Evolutionary conservation across 106 monocot genomes (phyloP).

Genomic region (Platanthera zijinensis): DNA sequence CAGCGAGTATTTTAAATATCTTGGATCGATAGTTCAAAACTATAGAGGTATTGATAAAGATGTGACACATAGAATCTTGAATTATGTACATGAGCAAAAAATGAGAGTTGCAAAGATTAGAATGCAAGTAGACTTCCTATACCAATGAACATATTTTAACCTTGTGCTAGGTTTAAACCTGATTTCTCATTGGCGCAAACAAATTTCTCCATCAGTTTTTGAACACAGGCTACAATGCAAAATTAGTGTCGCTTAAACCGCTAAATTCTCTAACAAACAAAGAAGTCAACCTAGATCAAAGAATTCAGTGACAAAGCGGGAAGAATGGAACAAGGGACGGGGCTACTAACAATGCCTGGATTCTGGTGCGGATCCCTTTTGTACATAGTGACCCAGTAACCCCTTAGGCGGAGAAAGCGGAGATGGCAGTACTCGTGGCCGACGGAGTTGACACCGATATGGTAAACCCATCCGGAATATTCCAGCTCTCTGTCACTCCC

Average conservation of each 20-base stretch:
- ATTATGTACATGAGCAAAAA: too few relatives aligned
- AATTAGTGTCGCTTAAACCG: neutral
- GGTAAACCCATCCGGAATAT: conserved; percentile 85
- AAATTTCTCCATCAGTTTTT: neutral
- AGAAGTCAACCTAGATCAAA: neutral
- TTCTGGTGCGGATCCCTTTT: conserved; percentile 68
- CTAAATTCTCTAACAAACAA: neutral
- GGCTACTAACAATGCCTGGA: conserved; percentile 47
- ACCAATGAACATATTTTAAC: too few relatives aligned
- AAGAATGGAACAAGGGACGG: neutral
- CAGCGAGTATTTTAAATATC: too few relatives aligned
- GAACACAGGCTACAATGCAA: neutral
- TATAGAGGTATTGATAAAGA: too few relatives aligned
- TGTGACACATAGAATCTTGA: too few relatives aligned
- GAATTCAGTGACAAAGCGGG: neutral
- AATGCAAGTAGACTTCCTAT: too few relatives aligned
- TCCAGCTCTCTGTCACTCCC: conserved; percentile 20
- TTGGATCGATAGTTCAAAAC: too few relatives aligned
- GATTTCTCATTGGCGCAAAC: neutral
- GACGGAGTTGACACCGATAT: conserved; percentile 82
- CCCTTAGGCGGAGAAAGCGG: conserved; percentile 62
- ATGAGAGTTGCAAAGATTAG: too few relatives aligned
- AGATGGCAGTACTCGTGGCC: conserved; percentile 92
- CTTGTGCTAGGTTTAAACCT: too few relatives aligned
- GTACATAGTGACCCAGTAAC: conserved; percentile 69